A percentile compares a stretch with the other conserved stretches of the same genome.
These are phyloP conservation scores for Macroventuria anomochaeta DNA, from an alignment of 2,329 filamentous ascomycete species.

Conservation along the genomic window DNA sequence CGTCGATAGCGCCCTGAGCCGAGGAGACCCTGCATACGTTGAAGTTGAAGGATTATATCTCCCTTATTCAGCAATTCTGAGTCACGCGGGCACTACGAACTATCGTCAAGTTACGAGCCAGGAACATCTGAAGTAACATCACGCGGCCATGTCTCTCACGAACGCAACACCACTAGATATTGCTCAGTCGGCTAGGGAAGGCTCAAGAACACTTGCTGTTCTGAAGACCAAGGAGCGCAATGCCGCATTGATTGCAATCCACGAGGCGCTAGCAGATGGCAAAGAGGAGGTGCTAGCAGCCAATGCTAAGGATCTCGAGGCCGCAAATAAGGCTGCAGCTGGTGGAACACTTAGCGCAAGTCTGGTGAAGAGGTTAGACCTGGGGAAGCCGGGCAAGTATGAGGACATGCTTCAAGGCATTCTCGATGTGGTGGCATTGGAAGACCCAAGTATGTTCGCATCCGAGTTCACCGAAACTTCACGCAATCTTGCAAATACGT, in stretches of 20 bases:
- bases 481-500: neutral
- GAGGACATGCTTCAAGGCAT: conserved; percentile 98
- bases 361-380: conserved; percentile 85
- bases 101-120: conserved; percentile 23
- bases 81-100: conserved; percentile 31
- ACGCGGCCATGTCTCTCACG: conserved; percentile 75
- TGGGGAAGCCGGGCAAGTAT: conserved; percentile 87
- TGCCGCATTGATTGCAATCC: conserved; percentile 81
- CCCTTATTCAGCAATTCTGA: conserved; percentile 28
- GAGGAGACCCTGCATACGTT: conserved; percentile 30
- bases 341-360: conserved; percentile 80
- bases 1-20: conserved; percentile 26
- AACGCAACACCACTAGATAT: conserved; percentile 80
- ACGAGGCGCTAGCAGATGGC: conserved; percentile 73
- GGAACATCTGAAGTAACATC: conserved; percentile 22
- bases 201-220: conserved; percentile 82
- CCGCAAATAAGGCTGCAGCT: conserved; percentile 74
- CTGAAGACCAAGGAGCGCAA: conserved; percentile 80
- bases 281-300: conserved; percentile 82
- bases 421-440: conserved; percentile 80
- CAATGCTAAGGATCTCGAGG: conserved; percentile 81
- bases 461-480: too few species aligned
- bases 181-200: conserved; percentile 77
- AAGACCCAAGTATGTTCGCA: conserved; percentile 81
- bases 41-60: conserved; percentile 13